phyloP scores from a whole-genome alignment of 2,329 filamentous ascomycete genomes.

The Fusarium miscanthi region DNA sequence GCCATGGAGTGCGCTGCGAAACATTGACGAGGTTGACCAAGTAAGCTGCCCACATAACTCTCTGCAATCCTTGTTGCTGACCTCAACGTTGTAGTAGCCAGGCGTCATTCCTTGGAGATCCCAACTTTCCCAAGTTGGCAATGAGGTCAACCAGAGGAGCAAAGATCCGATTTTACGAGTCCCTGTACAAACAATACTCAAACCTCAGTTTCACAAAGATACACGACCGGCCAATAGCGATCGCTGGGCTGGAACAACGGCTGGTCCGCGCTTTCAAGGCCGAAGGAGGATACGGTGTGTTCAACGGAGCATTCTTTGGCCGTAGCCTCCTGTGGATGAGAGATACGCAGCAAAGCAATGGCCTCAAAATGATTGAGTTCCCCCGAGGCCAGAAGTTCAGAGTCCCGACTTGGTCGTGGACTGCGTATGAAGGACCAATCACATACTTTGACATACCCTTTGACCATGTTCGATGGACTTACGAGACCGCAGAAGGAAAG shows the following conservation, averaged over 20 bases:
- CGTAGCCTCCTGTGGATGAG: slow-evolving; percentile 36
- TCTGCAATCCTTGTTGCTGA: not conserved
- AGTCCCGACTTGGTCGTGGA: slow-evolving; percentile 52
- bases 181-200: slow-evolving; percentile 33
- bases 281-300: slow-evolving; percentile 35
- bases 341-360: not conserved
- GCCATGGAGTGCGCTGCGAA: slow-evolving; percentile 29
- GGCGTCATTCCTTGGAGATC: slow-evolving; percentile 33
- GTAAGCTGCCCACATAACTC: not conserved
- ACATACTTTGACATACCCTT: slow-evolving; percentile 43
- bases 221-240: slow-evolving; percentile 33
- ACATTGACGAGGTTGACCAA: slow-evolving; percentile 26
- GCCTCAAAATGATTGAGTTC: slow-evolving; percentile 7
- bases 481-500: not conserved
- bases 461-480: slow-evolving; percentile 19
- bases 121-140: slow-evolving; percentile 27
- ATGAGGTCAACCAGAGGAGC: slow-evolving; percentile 16
- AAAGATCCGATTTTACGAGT: slow-evolving; percentile 28
- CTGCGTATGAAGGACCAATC: slow-evolving; percentile 49
- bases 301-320: slow-evolving; percentile 16
- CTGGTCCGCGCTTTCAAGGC: slow-evolving; percentile 19
- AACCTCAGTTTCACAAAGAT: slow-evolving; percentile 18
- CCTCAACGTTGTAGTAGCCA: not conserved
- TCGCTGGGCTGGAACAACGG: slow-evolving; percentile 30
- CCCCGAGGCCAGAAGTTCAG: not conserved